Percentiles rank a stretch among this genome's conserved stretches.
These are phyloP conservation scores for Lolium multiflorum DNA, from an alignment of 176 grass and related monocot genomes.

Conservation along the genomic window DNA sequence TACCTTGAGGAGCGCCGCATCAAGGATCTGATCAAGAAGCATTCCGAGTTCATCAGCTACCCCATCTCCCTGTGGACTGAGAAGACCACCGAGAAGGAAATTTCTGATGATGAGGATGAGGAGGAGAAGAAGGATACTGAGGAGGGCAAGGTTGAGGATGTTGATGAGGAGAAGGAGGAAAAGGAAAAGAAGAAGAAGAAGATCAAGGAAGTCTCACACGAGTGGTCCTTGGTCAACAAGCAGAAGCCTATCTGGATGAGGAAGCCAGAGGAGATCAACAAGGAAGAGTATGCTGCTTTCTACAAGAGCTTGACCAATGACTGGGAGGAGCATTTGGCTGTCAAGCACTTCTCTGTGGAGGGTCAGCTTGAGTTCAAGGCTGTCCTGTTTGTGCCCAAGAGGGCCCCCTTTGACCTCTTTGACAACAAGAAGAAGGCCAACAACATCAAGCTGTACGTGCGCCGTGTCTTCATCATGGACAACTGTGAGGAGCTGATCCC, in stretches of 20 bases:
- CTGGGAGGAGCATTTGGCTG: constrained; percentile 86
- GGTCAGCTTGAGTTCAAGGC: constrained; percentile 94
- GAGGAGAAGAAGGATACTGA: constrained; percentile 90
- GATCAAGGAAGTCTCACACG: constrained; percentile 93
- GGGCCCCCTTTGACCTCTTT: constrained; percentile 88
- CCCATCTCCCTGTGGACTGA: constrained; percentile 92
- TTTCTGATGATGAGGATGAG: constrained; percentile 91
- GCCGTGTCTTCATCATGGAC: constrained; percentile 91
- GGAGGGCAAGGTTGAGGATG: constrained; percentile 91
- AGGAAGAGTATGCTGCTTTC: constrained; percentile 91
- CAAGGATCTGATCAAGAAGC: constrained; percentile 93
- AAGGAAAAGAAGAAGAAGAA: constrained; percentile 92
- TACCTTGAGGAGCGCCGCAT: constrained; percentile 91
- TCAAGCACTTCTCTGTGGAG: constrained; percentile 97
- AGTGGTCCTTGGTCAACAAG: constrained; percentile 85
- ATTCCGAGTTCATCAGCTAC: constrained; percentile 97
- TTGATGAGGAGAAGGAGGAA: constrained; percentile 87
- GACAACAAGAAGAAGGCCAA: constrained; percentile 85
- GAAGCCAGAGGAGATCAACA: constrained; percentile 90
- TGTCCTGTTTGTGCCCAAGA: constrained; percentile 80
- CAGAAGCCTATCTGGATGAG: constrained; percentile 98
- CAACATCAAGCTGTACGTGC: constrained; percentile 94
- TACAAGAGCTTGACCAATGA: constrained; percentile 97
- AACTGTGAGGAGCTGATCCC: constrained; percentile 90
- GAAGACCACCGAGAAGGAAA: constrained; percentile 91